These are phyloP conservation scores for Pyracantha coccinea DNA, from an alignment of 331 rosid genomes.

Conservation along the genomic window DNA sequence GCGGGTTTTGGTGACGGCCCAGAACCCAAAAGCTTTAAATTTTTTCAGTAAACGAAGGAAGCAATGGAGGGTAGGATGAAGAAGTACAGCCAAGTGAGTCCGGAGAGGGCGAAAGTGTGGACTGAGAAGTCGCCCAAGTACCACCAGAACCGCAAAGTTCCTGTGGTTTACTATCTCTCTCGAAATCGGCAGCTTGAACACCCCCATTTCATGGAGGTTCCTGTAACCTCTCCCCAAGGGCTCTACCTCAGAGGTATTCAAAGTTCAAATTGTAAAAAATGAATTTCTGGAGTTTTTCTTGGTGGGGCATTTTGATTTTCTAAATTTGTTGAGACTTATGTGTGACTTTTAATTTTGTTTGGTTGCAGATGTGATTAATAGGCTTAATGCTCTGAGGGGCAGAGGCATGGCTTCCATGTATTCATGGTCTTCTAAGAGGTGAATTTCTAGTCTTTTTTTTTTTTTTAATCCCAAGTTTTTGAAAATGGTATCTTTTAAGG, in stretches of 20 bases:
- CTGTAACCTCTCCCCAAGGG: constrained; percentile 56
- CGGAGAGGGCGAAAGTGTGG: constrained; percentile 84
- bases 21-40: neutral
- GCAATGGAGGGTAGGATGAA: constrained; percentile 64
- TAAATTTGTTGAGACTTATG: constrained; percentile 16
- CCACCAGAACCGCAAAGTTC: constrained; percentile 63
- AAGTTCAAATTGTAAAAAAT: neutral
- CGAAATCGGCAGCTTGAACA: constrained; percentile 84
- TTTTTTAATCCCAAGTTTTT: neutral
- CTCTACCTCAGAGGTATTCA: constrained; percentile 63
- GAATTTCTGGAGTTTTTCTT: neutral
- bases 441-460: neutral
- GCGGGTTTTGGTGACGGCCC: neutral
- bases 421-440: constrained; percentile 96
- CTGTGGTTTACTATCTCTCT: constrained; percentile 74
- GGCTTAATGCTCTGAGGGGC: constrained; percentile 69
- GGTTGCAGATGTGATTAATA: constrained; percentile 65
- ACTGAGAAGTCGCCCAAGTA: constrained; percentile 82
- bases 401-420: constrained; percentile 81
- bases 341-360: neutral
- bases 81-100: constrained; percentile 69
- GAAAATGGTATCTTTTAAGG: neutral
- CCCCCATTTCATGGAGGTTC: constrained; percentile 95
- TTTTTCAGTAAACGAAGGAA: neutral
- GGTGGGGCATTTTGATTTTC: neutral